phyloP scores from a whole-genome alignment of 768 basidiomycete species.

The Tubosaeta sp. region DNA sequence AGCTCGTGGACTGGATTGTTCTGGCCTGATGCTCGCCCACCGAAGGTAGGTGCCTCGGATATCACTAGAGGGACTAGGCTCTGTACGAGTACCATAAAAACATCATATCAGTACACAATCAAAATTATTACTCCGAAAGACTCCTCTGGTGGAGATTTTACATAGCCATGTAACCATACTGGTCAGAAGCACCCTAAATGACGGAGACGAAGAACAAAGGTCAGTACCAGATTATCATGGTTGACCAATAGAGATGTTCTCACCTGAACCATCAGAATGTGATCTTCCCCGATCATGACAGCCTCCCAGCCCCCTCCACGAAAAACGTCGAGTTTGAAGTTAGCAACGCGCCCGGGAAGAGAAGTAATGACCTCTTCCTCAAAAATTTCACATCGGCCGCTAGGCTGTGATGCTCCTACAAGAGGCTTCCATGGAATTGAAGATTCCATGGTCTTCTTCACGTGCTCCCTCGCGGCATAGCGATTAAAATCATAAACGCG shows the following conservation, averaged over 20 bases:
- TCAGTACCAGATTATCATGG: background rate
- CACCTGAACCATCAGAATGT: conserved; percentile 33
- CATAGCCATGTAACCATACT: conserved; percentile 28
- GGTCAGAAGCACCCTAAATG: conserved; percentile 8
- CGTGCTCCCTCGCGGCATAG: conserved; percentile 15
- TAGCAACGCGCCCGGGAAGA: conserved; percentile 27
- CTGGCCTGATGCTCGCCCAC: too few species aligned
- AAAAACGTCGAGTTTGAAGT: conserved; percentile 9
- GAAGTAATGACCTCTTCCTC: conserved; percentile 20
- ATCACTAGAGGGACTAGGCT: too few species aligned
- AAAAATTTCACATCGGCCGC: conserved; percentile 16
- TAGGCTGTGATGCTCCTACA: conserved; percentile 4
- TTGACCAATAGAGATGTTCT: background rate
- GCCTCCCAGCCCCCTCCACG: conserved; percentile 24
- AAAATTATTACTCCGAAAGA: background rate
- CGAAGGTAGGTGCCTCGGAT: too few species aligned
- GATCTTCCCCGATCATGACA: conserved; percentile 35
- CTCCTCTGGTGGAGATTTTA: conserved; percentile 3
- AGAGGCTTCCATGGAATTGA: conserved; percentile 18
- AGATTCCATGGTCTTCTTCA: conserved; percentile 7
- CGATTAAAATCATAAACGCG: conserved; percentile 34
- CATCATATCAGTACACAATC: background rate
- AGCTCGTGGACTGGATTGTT: too few species aligned
- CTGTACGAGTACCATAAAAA: too few species aligned
- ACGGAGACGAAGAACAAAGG: background rate